phyloP scores from a whole-genome alignment of 805 yeast genomes.

The Lachancea mirantina region DNA sequence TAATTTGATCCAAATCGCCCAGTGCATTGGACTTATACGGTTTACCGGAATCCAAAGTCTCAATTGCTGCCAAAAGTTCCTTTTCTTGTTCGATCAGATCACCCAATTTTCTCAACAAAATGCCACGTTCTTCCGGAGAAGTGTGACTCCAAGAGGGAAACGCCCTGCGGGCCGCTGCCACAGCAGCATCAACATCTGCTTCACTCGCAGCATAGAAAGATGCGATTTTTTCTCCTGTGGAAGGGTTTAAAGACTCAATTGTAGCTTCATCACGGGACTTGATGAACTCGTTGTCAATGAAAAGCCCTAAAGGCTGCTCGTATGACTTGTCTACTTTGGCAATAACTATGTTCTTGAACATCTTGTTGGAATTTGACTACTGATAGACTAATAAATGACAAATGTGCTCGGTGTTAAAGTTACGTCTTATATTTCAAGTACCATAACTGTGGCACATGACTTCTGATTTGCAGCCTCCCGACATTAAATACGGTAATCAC shows the following conservation, averaged over 20 bases:
- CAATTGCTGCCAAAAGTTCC: slow-evolving; percentile 45
- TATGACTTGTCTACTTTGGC: slow-evolving; percentile 29
- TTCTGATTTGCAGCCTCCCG: no score
- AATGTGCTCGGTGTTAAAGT: no score
- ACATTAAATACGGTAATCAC: no score
- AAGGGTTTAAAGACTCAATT: slow-evolving; percentile 42
- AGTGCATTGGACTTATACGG: slow-evolving; percentile 43
- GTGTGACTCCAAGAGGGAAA: slow-evolving; percentile 41
- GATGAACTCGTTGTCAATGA: slow-evolving; percentile 49
- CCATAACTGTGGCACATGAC: no score
- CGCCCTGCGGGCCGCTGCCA: slow-evolving; percentile 41
- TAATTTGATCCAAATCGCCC: slow-evolving; percentile 49
- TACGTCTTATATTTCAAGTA: no score
- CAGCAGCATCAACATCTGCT: slow-evolving; percentile 46
- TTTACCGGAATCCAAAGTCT: slow-evolving; percentile 51
- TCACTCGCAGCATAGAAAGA: slow-evolving; percentile 41
- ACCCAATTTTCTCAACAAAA: slow-evolving; percentile 37
- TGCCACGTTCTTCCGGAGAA: slow-evolving; percentile 39
- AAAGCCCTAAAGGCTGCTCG: slow-evolving; percentile 56
- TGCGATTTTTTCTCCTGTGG: slow-evolving; percentile 42
- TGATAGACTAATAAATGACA: no score
- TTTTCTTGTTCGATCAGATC: slow-evolving; percentile 41
- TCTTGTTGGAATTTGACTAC: no score
- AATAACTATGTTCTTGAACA: slow-evolving; percentile 13
- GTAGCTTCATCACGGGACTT: slow-evolving; percentile 32